These are phyloP conservation scores for Cytospora chrysosperma DNA, from an alignment of 2,329 filamentous ascomycete genomes.

Conservation along the genomic window DNA sequence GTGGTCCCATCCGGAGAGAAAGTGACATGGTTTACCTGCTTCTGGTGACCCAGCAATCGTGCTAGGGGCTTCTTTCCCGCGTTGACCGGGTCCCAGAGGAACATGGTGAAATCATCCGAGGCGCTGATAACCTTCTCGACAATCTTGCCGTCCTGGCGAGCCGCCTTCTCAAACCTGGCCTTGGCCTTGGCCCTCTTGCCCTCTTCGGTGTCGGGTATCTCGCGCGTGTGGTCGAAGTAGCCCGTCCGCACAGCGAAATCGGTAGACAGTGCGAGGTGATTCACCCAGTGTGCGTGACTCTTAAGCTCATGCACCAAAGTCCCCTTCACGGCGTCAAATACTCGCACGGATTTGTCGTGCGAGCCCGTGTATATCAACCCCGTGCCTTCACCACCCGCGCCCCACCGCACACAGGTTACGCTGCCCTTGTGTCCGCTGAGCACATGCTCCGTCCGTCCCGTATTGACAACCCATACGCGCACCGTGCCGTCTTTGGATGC, in stretches of 20 bases:
- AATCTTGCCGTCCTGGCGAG: slow-evolving; percentile 70
- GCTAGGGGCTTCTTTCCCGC: slow-evolving; percentile 78
- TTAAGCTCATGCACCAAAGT: slow-evolving; percentile 76
- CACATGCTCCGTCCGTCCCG: slow-evolving; percentile 75
- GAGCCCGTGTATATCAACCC: slow-evolving; percentile 80
- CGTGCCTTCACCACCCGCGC: slow-evolving; percentile 57
- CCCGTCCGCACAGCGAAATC: slow-evolving; percentile 85
- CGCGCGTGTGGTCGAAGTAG: slow-evolving; percentile 79
- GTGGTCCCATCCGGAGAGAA: slow-evolving; percentile 88
- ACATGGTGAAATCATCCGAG: slow-evolving; percentile 95
- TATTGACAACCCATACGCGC: slow-evolving; percentile 80
- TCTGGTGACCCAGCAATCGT: slow-evolving; percentile 90
- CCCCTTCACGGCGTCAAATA: slow-evolving; percentile 82
- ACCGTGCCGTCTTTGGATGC: slow-evolving; percentile 89
- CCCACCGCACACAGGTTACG: slow-evolving; percentile 92
- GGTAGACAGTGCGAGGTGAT: slow-evolving; percentile 89
- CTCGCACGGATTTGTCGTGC: slow-evolving; percentile 88
- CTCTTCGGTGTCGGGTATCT: slow-evolving; percentile 64
- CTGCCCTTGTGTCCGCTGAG: slow-evolving; percentile 85
- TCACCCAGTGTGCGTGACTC: slow-evolving; percentile 91
- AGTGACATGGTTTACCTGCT: slow-evolving; percentile 92
- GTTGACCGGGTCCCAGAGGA: slow-evolving; percentile 81
- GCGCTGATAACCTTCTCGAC: slow-evolving; percentile 86
- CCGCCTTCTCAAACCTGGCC: slow-evolving; percentile 81
- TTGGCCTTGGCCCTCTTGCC: slow-evolving; percentile 74